Evolutionary conservation across 1,284 basidiomycete species (phyloP), one percentile per base, ranked within the genome.

Genomic region (Pseudozyma tsukubaensis): DNA sequence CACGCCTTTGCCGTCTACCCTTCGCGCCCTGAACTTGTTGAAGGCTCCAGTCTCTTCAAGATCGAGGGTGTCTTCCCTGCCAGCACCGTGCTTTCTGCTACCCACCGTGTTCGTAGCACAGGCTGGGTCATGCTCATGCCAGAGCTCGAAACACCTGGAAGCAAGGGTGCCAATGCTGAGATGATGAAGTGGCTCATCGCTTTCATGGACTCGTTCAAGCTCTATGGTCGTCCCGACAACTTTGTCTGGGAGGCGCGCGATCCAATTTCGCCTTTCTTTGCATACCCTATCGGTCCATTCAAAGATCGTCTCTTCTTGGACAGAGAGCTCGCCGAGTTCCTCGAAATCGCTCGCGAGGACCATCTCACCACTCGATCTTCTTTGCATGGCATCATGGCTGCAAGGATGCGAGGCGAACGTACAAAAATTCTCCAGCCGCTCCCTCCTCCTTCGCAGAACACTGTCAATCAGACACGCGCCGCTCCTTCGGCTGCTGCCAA

Each of bases 131-230:
- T 86, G 62, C 80, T 86, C 32, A 82, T 87, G 49, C 86, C 87
- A 9, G 81, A 84, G 36, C 59, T 76, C 57, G 76, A 79, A 18
- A 63, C 57, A 53, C 92, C 94, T 77, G 93, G 91, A 13, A 96
- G 92, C 92, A 81, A 84, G 48, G 85, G 84, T 13, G 79, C 82
- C 37, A 81, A 78, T 21, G 88, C 89, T 48, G 94, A 95, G 85
- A 96, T 98, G 93, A 88, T 98, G 76, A 92, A 91, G 83, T 99
- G 96, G 95, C 87, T 97, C 56, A 90, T 94, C 63, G 94, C 77
- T 34, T 80, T 83, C 34, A 83, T 84, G 81, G 82, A 84, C 24
- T 84, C 83, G 35, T 86, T 86, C 63, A 75, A 73, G 35, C 79
- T 83, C 24, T 84, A 84, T 24, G 80, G 80, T 29, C 69, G 80